These are phyloP conservation scores for Serendipita sp. DNA, from an alignment of 768 basidiomycete species.

Conservation along the genomic window DNA sequence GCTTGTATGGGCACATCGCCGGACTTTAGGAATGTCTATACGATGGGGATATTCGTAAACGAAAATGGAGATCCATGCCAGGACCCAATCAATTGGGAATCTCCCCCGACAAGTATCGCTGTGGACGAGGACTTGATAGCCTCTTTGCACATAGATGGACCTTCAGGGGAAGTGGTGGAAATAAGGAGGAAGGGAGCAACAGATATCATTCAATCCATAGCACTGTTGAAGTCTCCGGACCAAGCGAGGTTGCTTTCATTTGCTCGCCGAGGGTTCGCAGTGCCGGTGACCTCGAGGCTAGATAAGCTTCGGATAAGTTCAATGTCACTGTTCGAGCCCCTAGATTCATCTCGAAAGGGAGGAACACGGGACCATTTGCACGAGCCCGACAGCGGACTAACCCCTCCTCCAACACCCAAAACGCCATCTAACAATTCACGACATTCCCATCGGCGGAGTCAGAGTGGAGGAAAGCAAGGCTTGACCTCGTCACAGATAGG, in stretches of 20 bases:
- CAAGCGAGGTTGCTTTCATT: not conserved
- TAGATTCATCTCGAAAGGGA: not conserved
- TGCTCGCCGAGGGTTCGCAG: not conserved
- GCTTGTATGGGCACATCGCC: not conserved
- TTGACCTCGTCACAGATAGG: not conserved
- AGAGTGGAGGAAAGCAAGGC: not conserved
- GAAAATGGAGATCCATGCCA: not conserved
- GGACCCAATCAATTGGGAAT: not conserved
- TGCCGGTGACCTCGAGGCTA: not conserved
- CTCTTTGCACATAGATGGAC: not conserved
- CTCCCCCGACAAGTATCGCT: not conserved
- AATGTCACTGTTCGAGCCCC: not conserved
- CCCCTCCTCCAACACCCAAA: constrained; percentile 18
- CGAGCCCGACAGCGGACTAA: constrained; percentile 8
- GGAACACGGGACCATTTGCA: not conserved
- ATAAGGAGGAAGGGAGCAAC: not conserved
- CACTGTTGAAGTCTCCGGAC: not conserved
- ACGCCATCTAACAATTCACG: constrained; percentile 28
- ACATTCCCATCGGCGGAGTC: not conserved
- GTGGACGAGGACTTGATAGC: not conserved
- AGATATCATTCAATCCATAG: not conserved
- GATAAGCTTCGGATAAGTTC: not conserved
- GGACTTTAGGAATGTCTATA: not conserved
- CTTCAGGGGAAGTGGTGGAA: not conserved
- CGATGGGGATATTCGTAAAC: not conserved